Base-by-base conservation (phyloP, 148 eudicot genomes). In the Spergularia marina region DNA sequence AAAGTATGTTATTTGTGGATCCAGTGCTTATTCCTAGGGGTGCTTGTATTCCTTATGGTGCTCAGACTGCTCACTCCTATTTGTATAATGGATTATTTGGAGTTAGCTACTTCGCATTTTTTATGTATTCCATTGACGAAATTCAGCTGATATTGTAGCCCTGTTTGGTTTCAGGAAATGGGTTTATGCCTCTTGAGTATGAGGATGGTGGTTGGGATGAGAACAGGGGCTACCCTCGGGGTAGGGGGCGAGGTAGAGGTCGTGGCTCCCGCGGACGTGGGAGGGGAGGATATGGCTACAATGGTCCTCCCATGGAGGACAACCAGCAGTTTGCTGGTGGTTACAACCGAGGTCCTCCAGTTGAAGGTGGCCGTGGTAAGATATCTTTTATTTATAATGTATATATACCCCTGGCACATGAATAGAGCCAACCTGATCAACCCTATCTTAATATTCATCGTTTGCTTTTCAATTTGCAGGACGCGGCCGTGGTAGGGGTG, bases 171-270 rank as follows among this genome's bases (percentile, higher is more conserved):
- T 25, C 85, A 94, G 96, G 97, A n/a, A 90, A 91, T 75, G 96
- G 94, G 7, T 94, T 69, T 81, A 68, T 88, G 73, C 60, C 88
- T 64, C 76, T 64, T 65, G 96, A 89, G 68, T 90, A 81, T 68
- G 97, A 92, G 18, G 94, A 94, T 78, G 98, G 91, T 65, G 97
- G 98, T 10, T 91, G 85, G 86, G 98, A 91, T 76, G 74, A 85
- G 25, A 85, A 85, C 81, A 84, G 87, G 49, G 90, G 96, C 30
- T 89, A 82, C 78, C 73, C 83, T 10, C 83, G 93, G 86, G 98
- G 97, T 51, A 81, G 94, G 73, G 92, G 97, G 18, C 85, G 92
- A 47, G 97, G 97, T 10, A 87, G 97, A 75, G 97, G 92, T 71
- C 93, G 97, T 70, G 78, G 81, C 70, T 80, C 67, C 73, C 86